Evolutionary conservation across 257 asterid species (phyloP).

Genomic region (Voacanga thouarsii): DNA sequence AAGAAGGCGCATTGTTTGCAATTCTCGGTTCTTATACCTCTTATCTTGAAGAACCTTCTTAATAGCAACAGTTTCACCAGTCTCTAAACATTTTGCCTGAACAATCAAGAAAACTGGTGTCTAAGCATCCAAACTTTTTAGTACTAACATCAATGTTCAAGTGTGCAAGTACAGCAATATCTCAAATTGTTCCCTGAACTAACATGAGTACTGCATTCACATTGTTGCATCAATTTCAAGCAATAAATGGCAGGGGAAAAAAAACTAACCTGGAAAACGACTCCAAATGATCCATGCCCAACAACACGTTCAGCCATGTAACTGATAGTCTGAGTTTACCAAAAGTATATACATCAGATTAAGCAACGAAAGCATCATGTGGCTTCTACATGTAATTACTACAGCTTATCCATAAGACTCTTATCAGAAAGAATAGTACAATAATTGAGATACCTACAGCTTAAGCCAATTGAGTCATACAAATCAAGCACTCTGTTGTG

Average conservation of each 20-base stretch:
- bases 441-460: neutral
- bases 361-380: neutral
- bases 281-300: conserved; percentile 88
- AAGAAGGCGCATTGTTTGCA: conserved; percentile 79
- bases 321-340: conserved; percentile 59
- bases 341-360: neutral
- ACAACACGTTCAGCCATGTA: conserved; percentile 93
- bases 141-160: neutral
- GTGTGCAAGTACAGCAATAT: neutral
- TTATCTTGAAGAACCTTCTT: conserved; percentile 80
- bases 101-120: conserved; percentile 9
- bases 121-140: neutral
- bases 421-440: neutral
- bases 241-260: neutral
- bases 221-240: neutral
- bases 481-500: neutral
- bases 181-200: neutral
- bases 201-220: neutral
- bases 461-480: neutral
- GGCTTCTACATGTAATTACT: neutral
- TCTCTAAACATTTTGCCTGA: conserved; percentile 82
- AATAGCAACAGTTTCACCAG: conserved; percentile 74
- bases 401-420: neutral
- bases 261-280: conserved; percentile 73
- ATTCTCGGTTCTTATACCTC: conserved; percentile 74